These are phyloP conservation scores for Evansstolkia leycettana DNA, from an alignment of 495 filamentous ascomycete species.

Conservation along the genomic window DNA sequence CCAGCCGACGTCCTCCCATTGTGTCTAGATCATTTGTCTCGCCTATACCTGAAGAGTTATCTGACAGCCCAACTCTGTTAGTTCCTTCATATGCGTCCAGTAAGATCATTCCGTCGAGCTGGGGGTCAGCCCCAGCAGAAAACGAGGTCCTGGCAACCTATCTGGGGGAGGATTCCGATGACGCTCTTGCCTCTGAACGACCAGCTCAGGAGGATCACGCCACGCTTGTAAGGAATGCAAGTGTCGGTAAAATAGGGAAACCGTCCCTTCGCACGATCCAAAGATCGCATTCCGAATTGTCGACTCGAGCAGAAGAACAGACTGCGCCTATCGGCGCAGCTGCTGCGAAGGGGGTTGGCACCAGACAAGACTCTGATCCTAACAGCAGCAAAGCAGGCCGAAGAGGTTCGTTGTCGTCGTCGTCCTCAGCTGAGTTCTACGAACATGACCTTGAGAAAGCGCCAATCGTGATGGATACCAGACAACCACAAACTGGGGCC, in stretches of 20 bases:
- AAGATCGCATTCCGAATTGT: conserved; percentile 19
- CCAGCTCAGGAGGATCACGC: conserved; percentile 33
- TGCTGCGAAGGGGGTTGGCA: background rate
- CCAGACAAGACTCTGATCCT: background rate
- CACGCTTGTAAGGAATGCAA: conserved; percentile 63
- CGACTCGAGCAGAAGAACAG: conserved; percentile 6
- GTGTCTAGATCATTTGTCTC: conserved; percentile 63
- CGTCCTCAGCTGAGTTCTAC: conserved; percentile 16
- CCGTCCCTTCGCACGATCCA: conserved; percentile 57
- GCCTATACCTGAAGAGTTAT: conserved; percentile 76
- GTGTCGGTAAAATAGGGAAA: conserved; percentile 60
- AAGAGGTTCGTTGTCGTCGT: conserved; percentile 16
- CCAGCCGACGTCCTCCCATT: conserved; percentile 8
- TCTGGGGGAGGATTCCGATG: conserved; percentile 25
- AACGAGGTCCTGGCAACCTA: conserved; percentile 34
- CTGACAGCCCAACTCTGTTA: conserved; percentile 34
- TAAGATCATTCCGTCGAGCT: conserved; percentile 62
- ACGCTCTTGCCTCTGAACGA: conserved; percentile 21
- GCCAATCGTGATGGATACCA: conserved; percentile 15
- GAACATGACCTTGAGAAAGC: conserved; percentile 24
- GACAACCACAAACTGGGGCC: conserved; percentile 3
- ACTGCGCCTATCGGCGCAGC: conserved; percentile 12
- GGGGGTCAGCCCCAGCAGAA: conserved; percentile 42
- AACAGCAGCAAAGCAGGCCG: background rate
- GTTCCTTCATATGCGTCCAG: conserved; percentile 70